Evolutionary conservation across 140 eudicot species (phyloP).

Genomic region (Flaveria floridana): DNA sequence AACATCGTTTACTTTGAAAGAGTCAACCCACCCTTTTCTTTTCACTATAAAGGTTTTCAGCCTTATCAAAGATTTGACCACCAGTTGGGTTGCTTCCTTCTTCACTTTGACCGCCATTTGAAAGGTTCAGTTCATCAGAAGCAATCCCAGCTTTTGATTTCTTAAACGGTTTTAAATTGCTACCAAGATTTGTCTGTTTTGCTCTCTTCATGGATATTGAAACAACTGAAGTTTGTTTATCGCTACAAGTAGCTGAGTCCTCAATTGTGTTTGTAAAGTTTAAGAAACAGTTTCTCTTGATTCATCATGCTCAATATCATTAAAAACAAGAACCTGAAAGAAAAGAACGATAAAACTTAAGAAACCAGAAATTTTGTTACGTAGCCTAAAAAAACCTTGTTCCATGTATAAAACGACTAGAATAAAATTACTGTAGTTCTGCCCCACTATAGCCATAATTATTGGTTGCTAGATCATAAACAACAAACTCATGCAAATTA

Average conservation of each 20-base stretch:
- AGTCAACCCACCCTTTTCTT: conserved; percentile 54
- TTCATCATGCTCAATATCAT: conserved; percentile 25
- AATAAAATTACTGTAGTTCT: not conserved
- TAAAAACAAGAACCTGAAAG: conserved; percentile 41
- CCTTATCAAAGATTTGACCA: conserved; percentile 28
- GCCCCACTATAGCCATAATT: conserved; percentile 11
- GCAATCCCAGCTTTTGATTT: conserved; percentile 40
- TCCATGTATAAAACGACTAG: not conserved
- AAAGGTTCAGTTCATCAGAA: conserved; percentile 19
- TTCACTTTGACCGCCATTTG: conserved; percentile 28
- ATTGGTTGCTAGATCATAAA: conserved; percentile 18
- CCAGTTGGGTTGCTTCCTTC: conserved; percentile 24
- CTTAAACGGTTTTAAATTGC: conserved; percentile 33
- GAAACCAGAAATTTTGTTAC: not conserved
- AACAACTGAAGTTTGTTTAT: conserved; percentile 29
- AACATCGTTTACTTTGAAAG: conserved; percentile 2
- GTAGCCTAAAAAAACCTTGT: not conserved
- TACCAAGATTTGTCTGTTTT: conserved; percentile 27
- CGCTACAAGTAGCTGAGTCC: conserved; percentile 32
- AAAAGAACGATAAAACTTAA: conserved; percentile 10
- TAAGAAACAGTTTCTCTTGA: conserved; percentile 25
- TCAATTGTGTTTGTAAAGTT: conserved; percentile 24
- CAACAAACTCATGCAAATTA: conserved; percentile 1
- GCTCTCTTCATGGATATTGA: conserved; percentile 36
- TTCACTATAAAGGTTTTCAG: conserved; percentile 31